phyloP scores from a whole-genome alignment of 148 eudicot species.

The Suaeda aralocaspica region DNA sequence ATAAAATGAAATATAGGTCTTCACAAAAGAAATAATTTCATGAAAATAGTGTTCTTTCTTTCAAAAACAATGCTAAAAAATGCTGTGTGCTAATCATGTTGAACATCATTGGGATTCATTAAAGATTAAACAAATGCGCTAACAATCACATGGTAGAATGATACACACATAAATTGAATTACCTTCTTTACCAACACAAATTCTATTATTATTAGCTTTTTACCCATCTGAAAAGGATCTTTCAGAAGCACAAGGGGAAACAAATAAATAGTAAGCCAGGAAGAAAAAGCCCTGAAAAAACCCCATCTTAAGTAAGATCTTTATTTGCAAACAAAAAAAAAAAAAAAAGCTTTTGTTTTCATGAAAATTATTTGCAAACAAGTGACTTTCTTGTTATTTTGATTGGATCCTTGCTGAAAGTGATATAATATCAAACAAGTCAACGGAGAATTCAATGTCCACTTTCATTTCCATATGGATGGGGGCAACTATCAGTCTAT shows the following conservation, averaged over 20 bases:
- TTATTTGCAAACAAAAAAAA: neutral
- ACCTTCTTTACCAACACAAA: neutral
- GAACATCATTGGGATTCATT: neutral
- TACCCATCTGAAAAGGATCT: too few species aligned
- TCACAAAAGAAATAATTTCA: too few species aligned
- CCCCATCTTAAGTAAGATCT: neutral
- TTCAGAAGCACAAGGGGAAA: neutral
- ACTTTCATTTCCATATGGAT: neutral
- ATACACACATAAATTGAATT: neutral
- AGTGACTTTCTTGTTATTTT: neutral
- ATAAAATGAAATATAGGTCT: too few species aligned
- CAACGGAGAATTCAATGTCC: neutral
- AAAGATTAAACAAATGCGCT: neutral
- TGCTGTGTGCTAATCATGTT: neutral
- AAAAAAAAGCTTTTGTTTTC: neutral
- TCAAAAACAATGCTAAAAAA: neutral
- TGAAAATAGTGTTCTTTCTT: neutral
- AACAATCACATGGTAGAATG: neutral
- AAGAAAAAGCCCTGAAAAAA: neutral
- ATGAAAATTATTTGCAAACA: neutral
- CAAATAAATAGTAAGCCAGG: neutral
- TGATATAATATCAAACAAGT: neutral
- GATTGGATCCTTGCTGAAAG: neutral
- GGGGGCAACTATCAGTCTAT: neutral
- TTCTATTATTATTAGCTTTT: neutral